Percentiles rank a stretch among this genome's conserved stretches.
Conservation (phyloP, 2,329 filamentous ascomycete species). For the Lasiodiplodia citricola region DNA sequence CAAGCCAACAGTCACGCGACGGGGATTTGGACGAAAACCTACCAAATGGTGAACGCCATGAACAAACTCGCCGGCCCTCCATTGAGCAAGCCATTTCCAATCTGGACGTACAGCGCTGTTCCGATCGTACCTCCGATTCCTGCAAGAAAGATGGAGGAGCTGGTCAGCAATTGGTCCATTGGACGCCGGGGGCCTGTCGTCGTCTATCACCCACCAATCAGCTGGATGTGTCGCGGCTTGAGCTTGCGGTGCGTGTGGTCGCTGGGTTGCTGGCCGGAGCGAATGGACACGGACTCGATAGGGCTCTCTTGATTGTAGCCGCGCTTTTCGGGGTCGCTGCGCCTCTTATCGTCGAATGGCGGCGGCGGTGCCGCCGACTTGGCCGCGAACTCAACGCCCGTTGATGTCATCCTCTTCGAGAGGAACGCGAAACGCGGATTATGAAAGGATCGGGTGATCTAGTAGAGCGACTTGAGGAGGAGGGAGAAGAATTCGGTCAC, state of each 20-base stretch:
- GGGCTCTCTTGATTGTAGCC: conserved; percentile 31
- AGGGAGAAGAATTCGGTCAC: conserved; percentile 41
- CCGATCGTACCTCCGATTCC: conserved; percentile 52
- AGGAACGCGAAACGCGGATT: background rate
- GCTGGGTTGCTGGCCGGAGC: conserved; percentile 26
- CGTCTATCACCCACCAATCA: conserved; percentile 44
- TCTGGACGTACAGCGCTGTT: conserved; percentile 55
- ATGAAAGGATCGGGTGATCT: background rate
- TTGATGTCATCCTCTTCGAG: conserved; percentile 41
- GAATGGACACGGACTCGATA: conserved; percentile 22
- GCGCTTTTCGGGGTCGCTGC: conserved; percentile 36
- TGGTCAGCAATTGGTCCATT: background rate
- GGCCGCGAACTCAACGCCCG: conserved; percentile 36
- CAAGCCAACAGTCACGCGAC: background rate
- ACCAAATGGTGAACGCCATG: conserved; percentile 53
- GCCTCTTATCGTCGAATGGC: conserved; percentile 31
- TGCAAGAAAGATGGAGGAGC: conserved; percentile 2
- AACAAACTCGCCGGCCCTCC: conserved; percentile 54
- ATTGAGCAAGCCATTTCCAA: conserved; percentile 52
- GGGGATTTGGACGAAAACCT: background rate
- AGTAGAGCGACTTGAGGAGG: conserved; percentile 41
- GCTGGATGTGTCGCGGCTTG: conserved; percentile 54
- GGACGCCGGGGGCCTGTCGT: background rate
- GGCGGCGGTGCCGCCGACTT: conserved; percentile 29
- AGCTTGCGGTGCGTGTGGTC: conserved; percentile 52